Percentiles rank a stretch among this genome's conserved stretches.
phyloP scores from a whole-genome alignment of 345 rosid genomes.

The Tarenaya hassleriana region DNA sequence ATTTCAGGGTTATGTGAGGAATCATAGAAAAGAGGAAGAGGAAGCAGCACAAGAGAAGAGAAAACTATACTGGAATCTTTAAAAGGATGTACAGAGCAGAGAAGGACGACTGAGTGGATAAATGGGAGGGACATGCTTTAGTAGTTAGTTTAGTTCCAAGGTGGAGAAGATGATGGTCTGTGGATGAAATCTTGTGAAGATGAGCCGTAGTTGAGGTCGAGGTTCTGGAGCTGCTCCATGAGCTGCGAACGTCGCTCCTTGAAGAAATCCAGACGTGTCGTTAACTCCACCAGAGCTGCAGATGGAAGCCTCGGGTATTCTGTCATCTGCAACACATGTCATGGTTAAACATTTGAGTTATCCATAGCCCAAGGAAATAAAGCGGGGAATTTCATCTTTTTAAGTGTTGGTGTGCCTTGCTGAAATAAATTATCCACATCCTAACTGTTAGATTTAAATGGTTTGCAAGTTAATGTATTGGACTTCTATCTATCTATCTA shows the following conservation, averaged over 20 bases:
- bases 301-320: conserved; percentile 73
- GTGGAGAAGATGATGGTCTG: conserved; percentile 83
- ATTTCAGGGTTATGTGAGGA: too few species aligned
- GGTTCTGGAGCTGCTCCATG: conserved; percentile 96
- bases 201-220: conserved; percentile 80
- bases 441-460: too few species aligned
- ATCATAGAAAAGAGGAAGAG: too few species aligned
- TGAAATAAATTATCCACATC: too few species aligned
- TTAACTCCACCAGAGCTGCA: conserved; percentile 86
- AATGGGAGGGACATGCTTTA: neutral
- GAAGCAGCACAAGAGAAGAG: too few species aligned
- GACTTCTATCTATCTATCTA: too few species aligned
- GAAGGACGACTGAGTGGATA: neutral
- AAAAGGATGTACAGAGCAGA: conserved; percentile 10
- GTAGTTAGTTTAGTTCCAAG: conserved; percentile 74
- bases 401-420: too few species aligned
- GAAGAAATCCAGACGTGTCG: conserved; percentile 95
- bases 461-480: too few species aligned
- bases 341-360: too few species aligned
- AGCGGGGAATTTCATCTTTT: too few species aligned
- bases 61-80: neutral
- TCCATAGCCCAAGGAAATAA: too few species aligned
- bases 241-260: conserved; percentile 97
- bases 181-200: conserved; percentile 80
- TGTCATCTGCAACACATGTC: conserved; percentile 42